Conservation (phyloP, 1,139 yeast species). For the Kodamaea ohmeri region DNA sequence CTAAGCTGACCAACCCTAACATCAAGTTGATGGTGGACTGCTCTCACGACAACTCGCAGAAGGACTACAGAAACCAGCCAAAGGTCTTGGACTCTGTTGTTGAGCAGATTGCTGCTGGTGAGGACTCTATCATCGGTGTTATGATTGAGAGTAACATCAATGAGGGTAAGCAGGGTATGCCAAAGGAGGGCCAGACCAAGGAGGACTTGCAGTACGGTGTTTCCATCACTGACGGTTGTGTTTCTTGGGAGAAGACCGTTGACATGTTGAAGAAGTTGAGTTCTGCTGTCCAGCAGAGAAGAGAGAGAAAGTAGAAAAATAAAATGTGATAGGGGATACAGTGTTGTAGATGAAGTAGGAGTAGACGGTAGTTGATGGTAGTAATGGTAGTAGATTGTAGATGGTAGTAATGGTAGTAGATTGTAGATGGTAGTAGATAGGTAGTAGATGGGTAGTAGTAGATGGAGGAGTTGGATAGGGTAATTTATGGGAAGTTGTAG, state of each 20-base stretch:
- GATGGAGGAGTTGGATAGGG: too few relatives aligned
- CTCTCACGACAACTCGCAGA: conserved; percentile 94
- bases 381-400: background rate
- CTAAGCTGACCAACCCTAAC: conserved; percentile 52
- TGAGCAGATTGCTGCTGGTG: conserved; percentile 80
- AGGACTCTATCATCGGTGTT: conserved; percentile 77
- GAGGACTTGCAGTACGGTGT: conserved; percentile 87
- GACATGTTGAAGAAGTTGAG: conserved; percentile 76
- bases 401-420: background rate
- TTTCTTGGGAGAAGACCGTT: conserved; percentile 87
- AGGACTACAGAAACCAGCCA: conserved; percentile 94
- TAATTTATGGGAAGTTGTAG: too few relatives aligned
- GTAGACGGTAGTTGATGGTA: background rate
- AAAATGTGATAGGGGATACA: background rate
- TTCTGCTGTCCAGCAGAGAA: conserved; percentile 77
- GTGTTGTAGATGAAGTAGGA: background rate
- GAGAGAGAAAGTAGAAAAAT: conserved; percentile 28
- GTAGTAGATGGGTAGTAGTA: too few relatives aligned
- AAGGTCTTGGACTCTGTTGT: conserved; percentile 77
- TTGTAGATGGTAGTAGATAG: background rate
- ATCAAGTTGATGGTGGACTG: conserved; percentile 94
- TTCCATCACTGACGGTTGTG: conserved; percentile 95
- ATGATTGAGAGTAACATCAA: conserved; percentile 94
- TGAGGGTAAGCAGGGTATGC: conserved; percentile 89
- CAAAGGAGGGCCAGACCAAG: conserved; percentile 53